Conservation (phyloP, 352 stramenopile genomes). For the Phytophthora sp. region DNA sequence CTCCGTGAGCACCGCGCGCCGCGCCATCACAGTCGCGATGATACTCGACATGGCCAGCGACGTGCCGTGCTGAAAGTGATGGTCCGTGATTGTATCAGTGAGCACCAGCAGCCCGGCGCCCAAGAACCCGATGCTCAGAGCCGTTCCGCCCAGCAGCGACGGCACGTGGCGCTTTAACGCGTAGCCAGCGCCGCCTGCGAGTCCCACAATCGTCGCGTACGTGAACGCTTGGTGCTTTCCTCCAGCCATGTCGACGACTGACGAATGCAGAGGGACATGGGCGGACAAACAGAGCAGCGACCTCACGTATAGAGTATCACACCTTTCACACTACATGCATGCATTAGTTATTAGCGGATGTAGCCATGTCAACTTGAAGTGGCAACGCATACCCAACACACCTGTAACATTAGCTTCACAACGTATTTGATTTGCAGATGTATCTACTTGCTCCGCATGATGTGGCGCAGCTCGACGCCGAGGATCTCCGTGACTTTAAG, state of each 20-base stretch:
- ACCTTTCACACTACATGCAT: conserved; percentile 3
- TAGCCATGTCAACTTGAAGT: neutral
- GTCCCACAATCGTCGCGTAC: conserved; percentile 68
- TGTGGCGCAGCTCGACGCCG: conserved; percentile 84
- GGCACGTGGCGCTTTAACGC: conserved; percentile 63
- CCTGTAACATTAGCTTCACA: too few relatives aligned
- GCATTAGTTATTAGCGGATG: neutral
- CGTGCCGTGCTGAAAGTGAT: conserved; percentile 74
- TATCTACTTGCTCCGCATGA: conserved; percentile 79
- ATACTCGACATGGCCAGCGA: conserved; percentile 72
- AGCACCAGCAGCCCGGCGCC: conserved; percentile 67
- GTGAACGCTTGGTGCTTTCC: conserved; percentile 74
- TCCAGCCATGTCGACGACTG: conserved; percentile 29
- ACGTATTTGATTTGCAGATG: conserved; percentile 9
- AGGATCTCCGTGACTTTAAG: conserved; percentile 85
- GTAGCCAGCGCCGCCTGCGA: conserved; percentile 70
- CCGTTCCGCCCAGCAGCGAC: conserved; percentile 72
- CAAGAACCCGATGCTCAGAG: conserved; percentile 70
- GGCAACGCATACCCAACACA: too few relatives aligned
- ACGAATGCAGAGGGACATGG: neutral
- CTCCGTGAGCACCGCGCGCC: conserved; percentile 54
- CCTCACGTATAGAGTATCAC: too few relatives aligned
- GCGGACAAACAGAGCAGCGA: too few relatives aligned
- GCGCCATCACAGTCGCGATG: conserved; percentile 65
- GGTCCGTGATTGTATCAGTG: conserved; percentile 73